A percentile compares a stretch with the other conserved stretches of the same genome.
These are phyloP conservation scores for Sanghuangporus baumii DNA, from an alignment of 1,284 basidiomycete species.

Conservation along the genomic window DNA sequence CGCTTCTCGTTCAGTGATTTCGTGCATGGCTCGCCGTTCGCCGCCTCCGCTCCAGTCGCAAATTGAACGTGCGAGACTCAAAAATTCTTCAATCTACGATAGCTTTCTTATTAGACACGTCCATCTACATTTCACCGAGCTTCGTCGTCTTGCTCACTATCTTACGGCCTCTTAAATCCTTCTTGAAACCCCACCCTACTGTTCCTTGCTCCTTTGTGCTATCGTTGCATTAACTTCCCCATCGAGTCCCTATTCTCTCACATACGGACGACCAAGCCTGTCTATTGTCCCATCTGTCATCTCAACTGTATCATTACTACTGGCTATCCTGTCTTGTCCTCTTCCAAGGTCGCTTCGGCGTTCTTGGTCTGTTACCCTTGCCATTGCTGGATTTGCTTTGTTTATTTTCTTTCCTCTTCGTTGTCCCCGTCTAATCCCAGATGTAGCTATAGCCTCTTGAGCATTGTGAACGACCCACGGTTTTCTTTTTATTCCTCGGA, in stretches of 20 bases:
- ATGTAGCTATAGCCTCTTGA: constrained; percentile 11
- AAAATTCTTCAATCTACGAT: neutral
- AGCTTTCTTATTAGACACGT: neutral
- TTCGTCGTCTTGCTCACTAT: neutral
- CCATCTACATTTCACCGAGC: neutral
- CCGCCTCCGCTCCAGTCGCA: neutral
- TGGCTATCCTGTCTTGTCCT: neutral
- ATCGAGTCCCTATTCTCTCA: neutral
- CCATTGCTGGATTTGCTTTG: neutral
- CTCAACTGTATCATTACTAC: constrained; percentile 7
- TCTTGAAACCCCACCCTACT: neutral
- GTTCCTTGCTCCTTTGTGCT: neutral
- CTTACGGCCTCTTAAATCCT: neutral
- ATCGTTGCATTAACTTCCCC: neutral
- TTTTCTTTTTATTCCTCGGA: neutral
- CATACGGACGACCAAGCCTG: neutral
- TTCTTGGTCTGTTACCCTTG: neutral
- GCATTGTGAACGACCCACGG: neutral
- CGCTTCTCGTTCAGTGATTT: constrained; percentile 16
- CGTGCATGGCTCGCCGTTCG: constrained; percentile 11
- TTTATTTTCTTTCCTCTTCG: neutral
- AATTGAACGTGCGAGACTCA: neutral
- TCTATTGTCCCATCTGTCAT: neutral
- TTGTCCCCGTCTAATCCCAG: constrained; percentile 1
- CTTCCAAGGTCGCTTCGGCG: neutral